These are phyloP conservation scores for Thelephora terrestris DNA, from an alignment of 1,284 basidiomycete genomes.

Conservation along the genomic window DNA sequence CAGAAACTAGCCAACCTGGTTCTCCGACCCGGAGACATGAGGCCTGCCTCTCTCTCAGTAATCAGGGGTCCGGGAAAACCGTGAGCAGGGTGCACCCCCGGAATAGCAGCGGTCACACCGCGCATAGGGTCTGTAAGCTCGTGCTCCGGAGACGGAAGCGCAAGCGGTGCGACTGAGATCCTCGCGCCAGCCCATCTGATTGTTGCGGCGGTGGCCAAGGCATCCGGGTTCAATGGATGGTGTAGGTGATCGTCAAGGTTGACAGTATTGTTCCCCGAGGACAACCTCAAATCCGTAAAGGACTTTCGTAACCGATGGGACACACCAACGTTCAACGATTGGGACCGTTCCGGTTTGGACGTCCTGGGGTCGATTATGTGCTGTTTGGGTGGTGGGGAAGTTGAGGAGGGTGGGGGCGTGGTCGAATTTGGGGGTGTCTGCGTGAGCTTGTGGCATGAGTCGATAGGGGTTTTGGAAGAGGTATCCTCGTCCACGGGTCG, in stretches of 20 bases:
- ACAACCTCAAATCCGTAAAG: constrained; percentile 37
- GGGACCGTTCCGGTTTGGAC: constrained; percentile 9
- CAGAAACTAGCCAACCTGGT: constrained; percentile 57
- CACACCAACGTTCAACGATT: constrained; percentile 15
- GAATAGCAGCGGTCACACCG: constrained; percentile 53
- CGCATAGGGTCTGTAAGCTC: constrained; percentile 82
- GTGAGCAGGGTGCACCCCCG: constrained; percentile 44
- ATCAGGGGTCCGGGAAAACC: constrained; percentile 5
- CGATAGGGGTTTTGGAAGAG: not conserved
- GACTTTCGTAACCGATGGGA: constrained; percentile 47
- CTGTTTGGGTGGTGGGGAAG: constrained; percentile 2
- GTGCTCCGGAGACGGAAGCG: constrained; percentile 78
- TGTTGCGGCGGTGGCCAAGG: constrained; percentile 67
- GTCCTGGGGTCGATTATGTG: constrained; percentile 4
- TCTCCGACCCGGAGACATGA: constrained; percentile 41
- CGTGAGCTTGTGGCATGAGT: not conserved
- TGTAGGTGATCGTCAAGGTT: constrained; percentile 19
- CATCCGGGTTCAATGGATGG: constrained; percentile 34
- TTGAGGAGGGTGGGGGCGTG: not conserved
- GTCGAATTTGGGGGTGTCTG: not conserved
- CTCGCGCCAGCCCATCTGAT: constrained; percentile 74
- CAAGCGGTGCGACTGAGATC: constrained; percentile 67
- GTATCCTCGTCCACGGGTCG: not conserved
- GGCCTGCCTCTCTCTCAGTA: constrained; percentile 12
- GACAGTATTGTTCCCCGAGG: constrained; percentile 17